Conservation (phyloP, 2,329 filamentous ascomycete genomes). For the Sarocladium strictum region DNA sequence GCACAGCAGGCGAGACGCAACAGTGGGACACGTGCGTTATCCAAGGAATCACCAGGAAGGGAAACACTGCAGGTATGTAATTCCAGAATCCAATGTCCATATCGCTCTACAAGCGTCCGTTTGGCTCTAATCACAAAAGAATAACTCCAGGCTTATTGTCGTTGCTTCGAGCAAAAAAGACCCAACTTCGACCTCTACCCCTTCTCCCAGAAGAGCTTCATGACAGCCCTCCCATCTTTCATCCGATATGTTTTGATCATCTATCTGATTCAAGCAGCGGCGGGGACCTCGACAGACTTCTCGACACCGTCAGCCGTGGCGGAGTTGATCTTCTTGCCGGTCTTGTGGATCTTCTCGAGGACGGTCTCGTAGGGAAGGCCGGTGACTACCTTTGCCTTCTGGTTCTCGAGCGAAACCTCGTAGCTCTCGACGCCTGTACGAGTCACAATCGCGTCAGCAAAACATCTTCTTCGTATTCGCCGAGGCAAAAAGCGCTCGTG, state of each 20-base stretch:
- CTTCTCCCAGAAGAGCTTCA: not conserved
- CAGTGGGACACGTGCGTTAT: not conserved
- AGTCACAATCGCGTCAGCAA: too few relatives aligned
- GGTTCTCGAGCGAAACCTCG: slow-evolving; percentile 80
- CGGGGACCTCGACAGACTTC: slow-evolving; percentile 43
- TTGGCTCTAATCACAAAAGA: not conserved
- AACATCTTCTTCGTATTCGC: too few relatives aligned
- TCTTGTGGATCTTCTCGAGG: slow-evolving; percentile 86
- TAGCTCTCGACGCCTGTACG: slow-evolving; percentile 72
- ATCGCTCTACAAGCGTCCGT: not conserved
- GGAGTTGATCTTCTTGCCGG: slow-evolving; percentile 83
- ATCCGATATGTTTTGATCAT: too few relatives aligned
- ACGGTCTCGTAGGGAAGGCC: slow-evolving; percentile 72
- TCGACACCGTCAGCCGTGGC: slow-evolving; percentile 63
- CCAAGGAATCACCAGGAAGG: not conserved
- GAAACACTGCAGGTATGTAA: not conserved
- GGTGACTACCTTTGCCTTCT: slow-evolving; percentile 74
- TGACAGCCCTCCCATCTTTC: not conserved
- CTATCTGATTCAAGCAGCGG: slow-evolving; percentile 19
- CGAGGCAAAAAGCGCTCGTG: too few relatives aligned
- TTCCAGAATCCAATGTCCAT: not conserved
- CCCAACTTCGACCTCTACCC: not conserved
- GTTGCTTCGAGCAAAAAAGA: not conserved
- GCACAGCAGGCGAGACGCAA: slow-evolving; percentile 1
- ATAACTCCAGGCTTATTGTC: slow-evolving; percentile 6